Evolutionary conservation across 345 rosid genomes (phyloP), one percentile per base, ranked within the genome.

Genomic region (Bretschneidera sinensis): DNA sequence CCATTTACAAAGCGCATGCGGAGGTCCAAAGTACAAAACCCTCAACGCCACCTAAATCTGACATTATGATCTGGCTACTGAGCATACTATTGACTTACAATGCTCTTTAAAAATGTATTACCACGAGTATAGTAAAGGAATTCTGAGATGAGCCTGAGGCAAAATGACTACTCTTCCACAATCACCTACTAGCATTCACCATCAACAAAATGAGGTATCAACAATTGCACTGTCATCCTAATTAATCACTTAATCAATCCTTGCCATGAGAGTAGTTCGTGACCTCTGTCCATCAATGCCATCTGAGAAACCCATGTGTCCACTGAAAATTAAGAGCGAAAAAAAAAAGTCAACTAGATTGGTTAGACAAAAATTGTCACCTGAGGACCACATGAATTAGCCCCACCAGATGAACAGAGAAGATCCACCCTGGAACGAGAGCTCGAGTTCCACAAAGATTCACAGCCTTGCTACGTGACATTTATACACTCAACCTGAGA

Each of bases 361-460:
- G 62, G 66, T 71, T 71, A 31, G 65, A 71, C 51, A 62, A 50
- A n/a, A n/a, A 71, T 28, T 21, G 70, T 57, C 43, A 23, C 77
- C 71, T 74, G 73, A 6, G 81, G 22, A 59, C 61, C 23, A 10
- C 51, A 9, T 2, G 74, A 68, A 33, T 64, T 66, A 61, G 64
- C 63, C 14, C 63, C 60, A 21, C 64, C 61, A 5, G 74, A 54
- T 48, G 69, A 64, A 73, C 74, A 66, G 21, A 56, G 60, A 68
- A 61, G 53, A 0, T 59, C 43, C 55, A 56, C 65, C 55, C 55
- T 60, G 11, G 75, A 63, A 22, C 48, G 39, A 24, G 75, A 51
- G 35, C 65, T 63, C 0, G 55, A 53, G 51, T 60, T 49, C 21
- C 57, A n/a, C 43, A 55, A 28, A n/a, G 69, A 17, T 62, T 55